Base-by-base conservation (phyloP, 768 basidiomycete genomes). In the Cyclocybe cylindracea region DNA sequence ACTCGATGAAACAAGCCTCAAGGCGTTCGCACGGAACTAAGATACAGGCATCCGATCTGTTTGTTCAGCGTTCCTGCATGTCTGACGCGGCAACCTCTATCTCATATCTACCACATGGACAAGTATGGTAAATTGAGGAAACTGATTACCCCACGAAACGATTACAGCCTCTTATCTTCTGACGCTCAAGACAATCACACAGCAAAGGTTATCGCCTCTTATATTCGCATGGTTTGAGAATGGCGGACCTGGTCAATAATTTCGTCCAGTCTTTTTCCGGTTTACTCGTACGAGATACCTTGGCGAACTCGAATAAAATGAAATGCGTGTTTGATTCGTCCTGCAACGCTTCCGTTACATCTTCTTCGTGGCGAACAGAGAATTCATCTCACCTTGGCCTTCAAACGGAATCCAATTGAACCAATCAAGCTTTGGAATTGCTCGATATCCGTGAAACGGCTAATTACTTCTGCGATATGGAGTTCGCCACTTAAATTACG, bases 211-310 rank as follows among this genome's bases (percentile, higher is more conserved):
- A 96, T 63, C 94, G 78, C 59, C 89, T 78, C 66, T 96, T 97
- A 67, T 97, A 97, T 72, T 96, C 91, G 69, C 94, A 97, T 34
- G 94, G 85, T 67, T 91, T 92, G 51, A 97, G 74, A 35, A 90
- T 61, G 49, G 67, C 62, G 11, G 83, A 80, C 60, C 75, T 79
- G 7, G 73, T 70, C 61, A 81, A 44, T 18, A 92, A 57, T 39
- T 72, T 73, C 9, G 61, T 63, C 86, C 88, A 94, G 53, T 87
- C 82, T 57, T 81, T 75, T 43, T 83, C 76, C 36, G 69, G 71
- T 63, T 77, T 82, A 18, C 65, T 58, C 44, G 68, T 66, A 36
- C 78, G 75, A 11, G 76, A 58, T 5, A 78, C 62, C 68, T 93
- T 94, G 58, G 71, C 74, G 66, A 94, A 95, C 49, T 88, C 87